Evolutionary conservation across 495 filamentous ascomycete genomes (phyloP), one percentile per base, ranked within the genome.

Genomic region (Penicillium coffeae): DNA sequence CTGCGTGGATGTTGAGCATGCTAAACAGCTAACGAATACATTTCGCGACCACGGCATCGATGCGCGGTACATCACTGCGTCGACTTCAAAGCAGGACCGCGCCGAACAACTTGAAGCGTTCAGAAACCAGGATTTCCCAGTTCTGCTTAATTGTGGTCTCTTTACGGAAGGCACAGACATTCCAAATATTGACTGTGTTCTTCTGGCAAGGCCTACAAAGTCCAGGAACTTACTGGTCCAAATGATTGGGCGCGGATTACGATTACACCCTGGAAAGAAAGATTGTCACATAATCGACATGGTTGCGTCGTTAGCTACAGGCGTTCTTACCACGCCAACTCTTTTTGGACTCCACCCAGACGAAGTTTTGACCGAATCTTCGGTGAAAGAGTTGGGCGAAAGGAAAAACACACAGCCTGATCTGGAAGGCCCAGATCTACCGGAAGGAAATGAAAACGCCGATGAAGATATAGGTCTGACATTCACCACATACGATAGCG

Each of bases 121-220:
- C 64, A 86, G 74, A 44, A 72, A 70, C 0, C 75, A 80, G n/a
- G 77, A 92, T 47, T 96, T 84, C 47, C 89, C 88, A 0, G 88
- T 99, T 4, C 79, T 99, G 13, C 64, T 99, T 27, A 99, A 99
- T 62, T 97, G 93, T 64, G 90, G 90, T 3, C 83, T 99, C 41
- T 96, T 96, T 55, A 97, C 92, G 2, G 93, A 99, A 71, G 92
- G 86, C 12, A 99, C 94, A 8, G 93, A 99, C 60, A 93, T 97
- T 14, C 93, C 93, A 3, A 97, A 97, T 61, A 89, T 97, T 48
- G 93, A 99, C 63, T 97, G 93, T 50, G 78, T 99, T 8, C 60
- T 99, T 10, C 74, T 99, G 34, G 91, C 89, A 5, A 73, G 94
- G 27, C 93, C 93, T 3, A 99, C 93, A 8, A 81, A 83, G 45